Evolutionary conservation across 345 rosid genomes (phyloP).

Genomic region (Brassica juncea): DNA sequence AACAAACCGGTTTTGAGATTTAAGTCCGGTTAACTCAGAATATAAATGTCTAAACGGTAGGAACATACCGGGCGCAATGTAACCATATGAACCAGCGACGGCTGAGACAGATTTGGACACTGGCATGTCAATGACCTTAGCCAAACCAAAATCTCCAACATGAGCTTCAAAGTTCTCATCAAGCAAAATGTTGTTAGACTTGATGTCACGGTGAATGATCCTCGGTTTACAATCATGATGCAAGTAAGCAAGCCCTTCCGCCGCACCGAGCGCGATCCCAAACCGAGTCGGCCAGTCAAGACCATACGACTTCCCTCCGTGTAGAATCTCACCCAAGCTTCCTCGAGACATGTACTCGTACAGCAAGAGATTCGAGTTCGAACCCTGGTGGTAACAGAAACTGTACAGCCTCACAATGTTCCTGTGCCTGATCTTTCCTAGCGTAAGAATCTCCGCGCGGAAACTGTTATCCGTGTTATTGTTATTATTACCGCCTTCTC

Average conservation of each 20-base stretch:
- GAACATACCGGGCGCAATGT: conserved; percentile 91
- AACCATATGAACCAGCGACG: conserved; percentile 97
- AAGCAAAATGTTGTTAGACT: conserved; percentile 86
- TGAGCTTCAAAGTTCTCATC: conserved; percentile 91
- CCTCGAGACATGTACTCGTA: conserved; percentile 89
- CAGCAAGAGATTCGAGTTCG: conserved; percentile 81
- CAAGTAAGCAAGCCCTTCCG: conserved; percentile 91
- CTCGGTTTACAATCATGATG: conserved; percentile 96
- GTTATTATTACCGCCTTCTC: conserved; percentile 69
- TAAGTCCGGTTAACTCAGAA: background rate
- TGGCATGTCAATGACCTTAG: conserved; percentile 95
- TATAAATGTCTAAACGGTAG: background rate
- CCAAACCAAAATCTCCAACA: conserved; percentile 97
- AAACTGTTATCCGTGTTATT: conserved; percentile 83
- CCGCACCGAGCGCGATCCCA: conserved; percentile 87
- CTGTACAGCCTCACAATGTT: conserved; percentile 93
- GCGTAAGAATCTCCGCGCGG: conserved; percentile 80
- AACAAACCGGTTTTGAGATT: background rate
- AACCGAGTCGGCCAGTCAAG: conserved; percentile 87
- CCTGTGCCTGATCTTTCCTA: conserved; percentile 91
- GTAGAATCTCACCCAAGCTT: conserved; percentile 87
- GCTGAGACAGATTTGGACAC: conserved; percentile 95
- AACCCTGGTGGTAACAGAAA: conserved; percentile 84
- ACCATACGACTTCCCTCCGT: conserved; percentile 52
- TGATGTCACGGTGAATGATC: conserved; percentile 93